Evolutionary conservation across 2,329 filamentous ascomycete species (phyloP), one percentile per base, ranked within the genome.

Genomic region (Colletotrichum sp.): DNA sequence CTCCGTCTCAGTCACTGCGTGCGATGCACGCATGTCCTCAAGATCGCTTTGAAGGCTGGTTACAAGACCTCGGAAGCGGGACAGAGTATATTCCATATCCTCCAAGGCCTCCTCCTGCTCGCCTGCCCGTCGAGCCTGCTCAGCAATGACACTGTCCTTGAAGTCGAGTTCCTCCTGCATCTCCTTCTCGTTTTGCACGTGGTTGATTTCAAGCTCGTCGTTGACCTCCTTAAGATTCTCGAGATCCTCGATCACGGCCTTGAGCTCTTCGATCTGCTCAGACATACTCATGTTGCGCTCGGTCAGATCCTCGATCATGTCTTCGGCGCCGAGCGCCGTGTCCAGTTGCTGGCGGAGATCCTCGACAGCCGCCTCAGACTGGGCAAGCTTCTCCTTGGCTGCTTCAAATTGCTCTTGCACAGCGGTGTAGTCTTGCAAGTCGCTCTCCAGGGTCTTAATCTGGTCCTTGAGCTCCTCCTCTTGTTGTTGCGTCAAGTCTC

Each of bases 91-190:
- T 83, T 98, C 96, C 84, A 98, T 93, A 80, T 99, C 96, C 74
- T 96, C 94, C 72, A 98, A 91, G 10, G 91, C 88, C 79, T 95
- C 92, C 74, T 98, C 95, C 82, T 98, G 95, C 81, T 96, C 92
- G 5, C 89, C 89, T 7, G 93, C 90, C 77, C 93, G 92, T 73
- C 94, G 93, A 39, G 90, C 90, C 81, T 98, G 94, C 82, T 99
- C 96, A n/a, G 92, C 89, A 78, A 98, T 94, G 76, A 98, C 87
- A 71, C 90, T 91, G 78, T 98, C 96, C 83, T 95, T 95, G 85
- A 95, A 94, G 82, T 98, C 96, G 71, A 99, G 91, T 80, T 98
- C 96, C 80, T 98, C 95, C 83, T 98, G 96, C 85, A 99, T 91
- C 82, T 99, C 96, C 84, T 96, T 98, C 83, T 98, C 95, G 44